phyloP scores from a whole-genome alignment of 2,329 filamentous ascomycete species.

The Akanthomyces muscarius region DNA sequence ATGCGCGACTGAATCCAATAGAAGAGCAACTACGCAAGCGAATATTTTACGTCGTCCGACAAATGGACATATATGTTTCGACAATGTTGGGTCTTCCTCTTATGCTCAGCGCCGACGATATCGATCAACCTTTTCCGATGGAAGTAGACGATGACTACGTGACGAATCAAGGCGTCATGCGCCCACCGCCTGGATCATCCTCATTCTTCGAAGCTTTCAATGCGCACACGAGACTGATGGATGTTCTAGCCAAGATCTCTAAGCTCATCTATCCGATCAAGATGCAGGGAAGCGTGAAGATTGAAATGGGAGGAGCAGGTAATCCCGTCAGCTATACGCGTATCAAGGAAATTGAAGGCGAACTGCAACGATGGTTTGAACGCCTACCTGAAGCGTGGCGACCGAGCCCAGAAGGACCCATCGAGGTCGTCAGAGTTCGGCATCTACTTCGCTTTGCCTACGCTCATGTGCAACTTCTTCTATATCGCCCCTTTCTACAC shows the following conservation, averaged over 20 bases:
- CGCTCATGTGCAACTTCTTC: constrained; percentile 75
- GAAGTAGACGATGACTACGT: constrained; percentile 67
- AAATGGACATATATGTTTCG: constrained; percentile 68
- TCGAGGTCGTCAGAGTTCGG: constrained; percentile 67
- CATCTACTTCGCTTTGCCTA: constrained; percentile 76
- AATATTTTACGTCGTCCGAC: constrained; percentile 64
- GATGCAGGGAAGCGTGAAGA: constrained; percentile 43
- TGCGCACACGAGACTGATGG: constrained; percentile 60
- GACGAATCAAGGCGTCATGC: constrained; percentile 52
- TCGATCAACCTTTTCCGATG: constrained; percentile 61
- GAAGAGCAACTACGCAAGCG: constrained; percentile 61
- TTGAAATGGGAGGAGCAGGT: constrained; percentile 42
- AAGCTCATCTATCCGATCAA: constrained; percentile 64
- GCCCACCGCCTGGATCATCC: constrained; percentile 51
- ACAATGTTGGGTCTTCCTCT: constrained; percentile 64
- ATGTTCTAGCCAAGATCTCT: constrained; percentile 60
- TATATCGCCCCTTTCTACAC: constrained; percentile 80
- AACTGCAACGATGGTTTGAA: constrained; percentile 61
- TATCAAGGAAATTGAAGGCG: constrained; percentile 61
- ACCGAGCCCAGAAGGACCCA: constrained; percentile 71
- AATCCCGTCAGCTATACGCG: constrained; percentile 61
- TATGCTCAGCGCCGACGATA: constrained; percentile 59
- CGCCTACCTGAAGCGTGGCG: constrained; percentile 70
- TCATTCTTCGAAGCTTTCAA: constrained; percentile 64
- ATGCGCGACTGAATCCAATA: constrained; percentile 58